phyloP scores from a whole-genome alignment of 129 eudicot species.

The Artemisia tridentata region DNA sequence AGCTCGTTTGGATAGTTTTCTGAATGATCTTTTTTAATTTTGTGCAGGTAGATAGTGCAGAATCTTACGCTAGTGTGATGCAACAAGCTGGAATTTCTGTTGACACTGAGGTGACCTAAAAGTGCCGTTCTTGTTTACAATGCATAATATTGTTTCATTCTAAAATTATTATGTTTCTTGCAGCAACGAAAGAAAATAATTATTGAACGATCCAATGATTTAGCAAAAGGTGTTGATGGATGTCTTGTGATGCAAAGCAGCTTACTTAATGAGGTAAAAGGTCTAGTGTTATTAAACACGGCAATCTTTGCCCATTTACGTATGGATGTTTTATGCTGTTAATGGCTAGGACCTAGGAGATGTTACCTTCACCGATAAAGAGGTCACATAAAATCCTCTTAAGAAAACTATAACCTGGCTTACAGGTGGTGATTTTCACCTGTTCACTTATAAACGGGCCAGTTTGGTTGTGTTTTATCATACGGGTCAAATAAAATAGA shows the following conservation, averaged over 20 bases:
- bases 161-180: conserved; percentile 3
- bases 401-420: too few relatives aligned
- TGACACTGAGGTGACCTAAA: conserved; percentile 64
- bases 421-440: too few relatives aligned
- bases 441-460: too few relatives aligned
- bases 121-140: conserved; percentile 13
- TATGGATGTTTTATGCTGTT: not conserved
- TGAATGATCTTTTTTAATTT: not conserved
- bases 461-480: too few relatives aligned
- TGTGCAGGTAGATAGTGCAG: conserved; percentile 74
- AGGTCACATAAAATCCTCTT: too few relatives aligned
- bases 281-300: not conserved
- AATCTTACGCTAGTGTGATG: conserved; percentile 59
- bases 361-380: too few relatives aligned
- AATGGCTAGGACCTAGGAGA: too few relatives aligned
- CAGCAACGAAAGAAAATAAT: conserved; percentile 81
- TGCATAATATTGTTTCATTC: not conserved
- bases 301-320: not conserved
- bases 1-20: conserved; percentile 3
- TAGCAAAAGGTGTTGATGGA: conserved; percentile 69
- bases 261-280: conserved; percentile 85
- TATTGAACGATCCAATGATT: conserved; percentile 58
- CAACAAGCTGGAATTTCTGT: conserved; percentile 74
- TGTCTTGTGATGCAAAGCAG: conserved; percentile 52
- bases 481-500: too few relatives aligned